Evolutionary conservation across 1,284 basidiomycete species (phyloP).

Genomic region (Ustilago sp.): DNA sequence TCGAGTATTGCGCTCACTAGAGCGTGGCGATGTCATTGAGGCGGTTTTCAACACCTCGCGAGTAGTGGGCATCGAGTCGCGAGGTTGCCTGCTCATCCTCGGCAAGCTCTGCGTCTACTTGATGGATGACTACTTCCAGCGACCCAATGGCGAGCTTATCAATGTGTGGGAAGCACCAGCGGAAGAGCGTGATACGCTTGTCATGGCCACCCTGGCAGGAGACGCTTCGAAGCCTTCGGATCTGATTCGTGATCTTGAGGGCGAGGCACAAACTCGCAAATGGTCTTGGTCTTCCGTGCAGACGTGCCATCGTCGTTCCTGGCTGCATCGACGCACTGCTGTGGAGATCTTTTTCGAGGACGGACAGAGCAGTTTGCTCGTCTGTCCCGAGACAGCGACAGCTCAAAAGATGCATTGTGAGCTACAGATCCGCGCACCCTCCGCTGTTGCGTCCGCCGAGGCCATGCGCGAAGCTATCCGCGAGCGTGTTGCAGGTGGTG

Average conservation of each 20-base stretch:
- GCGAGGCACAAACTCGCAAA: slow-evolving; percentile 45
- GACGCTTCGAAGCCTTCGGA: slow-evolving; percentile 68
- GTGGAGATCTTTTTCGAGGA: slow-evolving; percentile 69
- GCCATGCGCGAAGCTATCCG: slow-evolving; percentile 50
- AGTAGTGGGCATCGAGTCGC: slow-evolving; percentile 61
- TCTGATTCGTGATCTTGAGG: slow-evolving; percentile 55
- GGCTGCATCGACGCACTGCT: slow-evolving; percentile 61
- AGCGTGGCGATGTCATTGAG: slow-evolving; percentile 89
- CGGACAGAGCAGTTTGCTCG: slow-evolving; percentile 67
- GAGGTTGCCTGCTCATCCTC: slow-evolving; percentile 87
- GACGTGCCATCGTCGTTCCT: slow-evolving; percentile 51
- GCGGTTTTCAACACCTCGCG: slow-evolving; percentile 74
- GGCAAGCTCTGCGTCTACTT: slow-evolving; percentile 88
- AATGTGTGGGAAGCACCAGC: slow-evolving; percentile 87
- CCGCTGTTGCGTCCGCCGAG: slow-evolving; percentile 55
- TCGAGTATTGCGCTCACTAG: slow-evolving; percentile 74
- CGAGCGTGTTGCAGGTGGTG: slow-evolving; percentile 16
- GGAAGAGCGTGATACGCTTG: slow-evolving; percentile 72
- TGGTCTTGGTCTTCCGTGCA: slow-evolving; percentile 60
- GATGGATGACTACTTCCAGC: slow-evolving; percentile 91
- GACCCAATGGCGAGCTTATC: slow-evolving; percentile 86
- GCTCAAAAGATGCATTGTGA: slow-evolving; percentile 52
- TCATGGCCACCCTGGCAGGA: slow-evolving; percentile 79
- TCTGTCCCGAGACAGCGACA: slow-evolving; percentile 56
- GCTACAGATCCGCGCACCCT: slow-evolving; percentile 50